Base-by-base conservation (phyloP, 176 grass and related monocot genomes). In the Paspalum vaginatum region DNA sequence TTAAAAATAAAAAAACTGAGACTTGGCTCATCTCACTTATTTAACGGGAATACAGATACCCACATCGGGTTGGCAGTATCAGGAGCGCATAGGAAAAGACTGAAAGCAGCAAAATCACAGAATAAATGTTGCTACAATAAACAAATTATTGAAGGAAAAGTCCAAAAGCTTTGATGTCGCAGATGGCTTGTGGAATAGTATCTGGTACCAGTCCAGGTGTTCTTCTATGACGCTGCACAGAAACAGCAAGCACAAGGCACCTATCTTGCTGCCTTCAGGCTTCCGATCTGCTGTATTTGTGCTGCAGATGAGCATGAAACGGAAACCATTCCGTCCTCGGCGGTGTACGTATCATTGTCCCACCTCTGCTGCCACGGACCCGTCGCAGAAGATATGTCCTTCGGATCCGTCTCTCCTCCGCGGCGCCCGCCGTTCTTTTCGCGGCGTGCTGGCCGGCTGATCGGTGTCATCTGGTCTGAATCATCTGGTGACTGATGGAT, bases 341-440 rank as follows among this genome's bases (percentile, higher is more conserved):
- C 32, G 32, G 32, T 3, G 32, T n/a, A 21, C n/a, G n/a, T 5
- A 58, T 22, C n/a, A 58, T 58, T 10, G 11, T 58, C 11, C 32
- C 32, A 2, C 21, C n/a, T 57, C 8, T 57, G 32, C 54, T 22
- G 54, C 20, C 54, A 57, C 21, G 54, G 54, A 21, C 21, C 20
- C 9, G 54, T 57, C 54, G 20, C n/a, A 57, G 8, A 20, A 22
- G 21, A 22, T 22, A 57, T n/a, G 3, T 2, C 55, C 55, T 9
- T 57, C 32, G 3, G 32, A 32, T 58, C 56, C 56, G 10, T 24
- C 24, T 24, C 24, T 24, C 18, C 0, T 10, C 65, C 12, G 39
- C 25, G 27, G 20, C 27, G 44, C 15, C 26, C 26, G 80, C 70
- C 59, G 47, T 54, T 83, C 80, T 82, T 82, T 82, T 41, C 60